Base-by-base conservation (phyloP, 2,329 filamentous ascomycete species). In the Pseudocercospora fijiensis region DNA sequence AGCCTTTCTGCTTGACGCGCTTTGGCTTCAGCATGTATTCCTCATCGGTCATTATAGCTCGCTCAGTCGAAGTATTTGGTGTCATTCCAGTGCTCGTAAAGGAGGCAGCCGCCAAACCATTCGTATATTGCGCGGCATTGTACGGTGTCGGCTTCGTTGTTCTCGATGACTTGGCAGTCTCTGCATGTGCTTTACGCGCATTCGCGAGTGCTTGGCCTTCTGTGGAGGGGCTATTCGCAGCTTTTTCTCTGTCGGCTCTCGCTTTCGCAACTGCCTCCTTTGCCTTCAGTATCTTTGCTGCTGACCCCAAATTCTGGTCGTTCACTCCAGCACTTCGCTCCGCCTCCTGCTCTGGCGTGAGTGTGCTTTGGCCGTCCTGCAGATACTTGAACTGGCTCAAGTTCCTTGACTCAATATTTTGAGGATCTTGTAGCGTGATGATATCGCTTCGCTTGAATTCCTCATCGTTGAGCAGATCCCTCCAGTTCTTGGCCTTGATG, bases 401-500 rank as follows among this genome's bases (percentile, higher is more conserved):
- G 76, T 98, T 90, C 69, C 94, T 82, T 61, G 88, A 87, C 61
- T 90, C 88, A 20, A 95, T 82, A 76, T 96, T 96, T 75, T 96
- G 93, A 10, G 95, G 95, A 75, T 99, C 95, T 76, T 99, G 96
- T 9, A 99, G 81, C 0, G 92, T 97, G 73, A 99, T 96, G 65
- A 99, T 94, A 77, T 99, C 95, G 71, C 90, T 90, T 66, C 95
- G 86, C 28, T 86, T 86, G 73, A 99, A 99, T 64, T 92, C 90
- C 66, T 88, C 84, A 71, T 99, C 94, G 72, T 90, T 91, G 8
- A 98, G 85, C 49, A 99, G 79, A 78, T 99, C 95, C 69, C 83
- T 85, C 95, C 95, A 99, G 81, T 96, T 90, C 84, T 97, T 98
- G 57, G 92, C 85, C 81, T 98, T 98, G 78, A 99, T 89, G 77